Evolutionary conservation across 257 asterid genomes (phyloP), one percentile per base, ranked within the genome.

Genomic region (Solanum sitiens): DNA sequence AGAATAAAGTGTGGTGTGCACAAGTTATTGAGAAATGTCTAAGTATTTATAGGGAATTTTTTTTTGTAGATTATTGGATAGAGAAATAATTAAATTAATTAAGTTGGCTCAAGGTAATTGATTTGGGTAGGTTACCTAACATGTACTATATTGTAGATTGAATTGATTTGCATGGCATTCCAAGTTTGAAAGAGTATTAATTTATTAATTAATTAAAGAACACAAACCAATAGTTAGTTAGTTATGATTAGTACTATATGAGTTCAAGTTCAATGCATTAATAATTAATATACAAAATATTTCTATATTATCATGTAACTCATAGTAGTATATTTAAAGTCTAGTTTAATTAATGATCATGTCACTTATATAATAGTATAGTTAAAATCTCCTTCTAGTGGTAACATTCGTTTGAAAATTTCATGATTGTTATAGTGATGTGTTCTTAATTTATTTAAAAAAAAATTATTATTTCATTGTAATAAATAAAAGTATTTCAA

Each of bases 61-160:
- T 18, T 70, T 53, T 4, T 37, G 40, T 79, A 2, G 25, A 79
- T 4, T 27, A 32, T 32, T 71, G 18, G 33, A 11, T 72, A 47
- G 44, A 80, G 44, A 79, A 45, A 30, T 11, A 79, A 30, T 11
- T 27, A 27, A 27, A n/a, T n/a, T 11, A 63, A 20, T 11, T 63
- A 63, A 20, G 65, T 3, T 47, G n/a, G 39, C 42, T 47, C 27
- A 80, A 80, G 85, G 85, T 80, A 83, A 68, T 88, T 88, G 87
- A 83, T 35, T 87, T 80, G 89, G 90, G 91, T 92, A 91, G 96
- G 92, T 92, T 89, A 94, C 98, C 98, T 91, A 63, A 63, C 71
- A 63, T 63, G n/a, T 53, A 53, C 63, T 9, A 94, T 27, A 91
- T 90, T 4, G 61, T 53, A 89, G 21, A 85, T 16, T 85, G 96